Conservation (phyloP, 345 rosid species). For the Populus euphratica region DNA sequence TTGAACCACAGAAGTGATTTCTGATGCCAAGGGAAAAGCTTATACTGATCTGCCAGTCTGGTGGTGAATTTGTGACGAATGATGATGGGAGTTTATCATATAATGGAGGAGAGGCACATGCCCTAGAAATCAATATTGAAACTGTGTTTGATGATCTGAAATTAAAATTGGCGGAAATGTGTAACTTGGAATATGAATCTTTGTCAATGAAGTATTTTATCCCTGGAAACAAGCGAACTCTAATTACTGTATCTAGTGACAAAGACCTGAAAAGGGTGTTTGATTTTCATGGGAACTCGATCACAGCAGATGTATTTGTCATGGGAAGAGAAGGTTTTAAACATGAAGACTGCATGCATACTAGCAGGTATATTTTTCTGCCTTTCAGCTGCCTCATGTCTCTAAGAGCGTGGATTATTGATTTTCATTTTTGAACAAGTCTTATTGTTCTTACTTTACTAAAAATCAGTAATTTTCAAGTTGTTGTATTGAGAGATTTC, state of each 20-base stretch:
- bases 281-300: slow-evolving; percentile 56
- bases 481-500: not conserved
- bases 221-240: slow-evolving; percentile 69
- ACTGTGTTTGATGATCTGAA: slow-evolving; percentile 66
- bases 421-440: not conserved
- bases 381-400: slow-evolving; percentile 3
- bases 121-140: slow-evolving; percentile 62
- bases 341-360: slow-evolving; percentile 27
- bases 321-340: slow-evolving; percentile 59
- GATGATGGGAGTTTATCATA: slow-evolving; percentile 69
- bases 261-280: slow-evolving; percentile 79
- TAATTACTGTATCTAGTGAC: slow-evolving; percentile 65
- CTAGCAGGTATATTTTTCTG: slow-evolving; percentile 42
- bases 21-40: slow-evolving; percentile 81
- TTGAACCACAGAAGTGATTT: slow-evolving; percentile 22
- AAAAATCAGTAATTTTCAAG: not conserved
- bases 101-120: slow-evolving; percentile 82
- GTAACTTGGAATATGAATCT: slow-evolving; percentile 56
- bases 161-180: slow-evolving; percentile 65
- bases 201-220: slow-evolving; percentile 83
- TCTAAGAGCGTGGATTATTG: slow-evolving; percentile 5
- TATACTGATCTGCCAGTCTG: slow-evolving; percentile 77
- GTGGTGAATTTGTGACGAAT: slow-evolving; percentile 64
- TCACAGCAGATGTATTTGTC: slow-evolving; percentile 74
- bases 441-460: slow-evolving; percentile 3